Conservation (phyloP, 2,329 filamentous ascomycete species). For the Fusarium sp. region DNA sequence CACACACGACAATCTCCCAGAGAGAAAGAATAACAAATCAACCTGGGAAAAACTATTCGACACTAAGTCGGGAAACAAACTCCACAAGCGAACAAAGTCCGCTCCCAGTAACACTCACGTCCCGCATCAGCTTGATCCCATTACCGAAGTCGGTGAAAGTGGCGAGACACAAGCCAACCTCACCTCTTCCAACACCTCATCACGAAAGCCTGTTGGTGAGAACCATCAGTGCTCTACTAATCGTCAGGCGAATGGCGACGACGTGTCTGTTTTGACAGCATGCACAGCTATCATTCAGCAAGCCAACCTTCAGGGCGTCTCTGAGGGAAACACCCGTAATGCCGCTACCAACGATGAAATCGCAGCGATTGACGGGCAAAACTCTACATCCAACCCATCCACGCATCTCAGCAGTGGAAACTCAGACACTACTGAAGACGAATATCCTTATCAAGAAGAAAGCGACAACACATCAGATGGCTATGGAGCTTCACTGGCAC, state of each 20-base stretch:
- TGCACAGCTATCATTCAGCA: slow-evolving; percentile 12
- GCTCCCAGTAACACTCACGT: not conserved
- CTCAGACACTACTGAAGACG: not conserved
- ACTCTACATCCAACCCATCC: not conserved
- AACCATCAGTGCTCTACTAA: not conserved
- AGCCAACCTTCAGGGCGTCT: not conserved
- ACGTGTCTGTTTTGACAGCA: not conserved
- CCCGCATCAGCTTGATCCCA: slow-evolving; percentile 1
- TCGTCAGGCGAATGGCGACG: not conserved
- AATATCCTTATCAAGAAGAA: not conserved
- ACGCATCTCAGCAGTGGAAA: not conserved
- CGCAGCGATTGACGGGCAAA: not conserved
- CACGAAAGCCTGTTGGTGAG: not conserved
- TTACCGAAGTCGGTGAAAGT: slow-evolving; percentile 7
- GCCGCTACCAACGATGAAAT: not conserved
- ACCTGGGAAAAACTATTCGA: slow-evolving; percentile 19
- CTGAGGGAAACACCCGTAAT: not conserved
- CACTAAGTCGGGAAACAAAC: slow-evolving; percentile 26
- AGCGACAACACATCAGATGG: not conserved
- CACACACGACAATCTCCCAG: not conserved
- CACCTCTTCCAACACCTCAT: not conserved
- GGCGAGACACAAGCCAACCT: not conserved
- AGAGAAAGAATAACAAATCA: not conserved
- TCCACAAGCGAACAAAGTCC: slow-evolving; percentile 28
- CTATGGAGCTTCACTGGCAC: not conserved